These are phyloP conservation scores for Abrus precatorius DNA, from an alignment of 306 rosid genomes.

Conservation along the genomic window DNA sequence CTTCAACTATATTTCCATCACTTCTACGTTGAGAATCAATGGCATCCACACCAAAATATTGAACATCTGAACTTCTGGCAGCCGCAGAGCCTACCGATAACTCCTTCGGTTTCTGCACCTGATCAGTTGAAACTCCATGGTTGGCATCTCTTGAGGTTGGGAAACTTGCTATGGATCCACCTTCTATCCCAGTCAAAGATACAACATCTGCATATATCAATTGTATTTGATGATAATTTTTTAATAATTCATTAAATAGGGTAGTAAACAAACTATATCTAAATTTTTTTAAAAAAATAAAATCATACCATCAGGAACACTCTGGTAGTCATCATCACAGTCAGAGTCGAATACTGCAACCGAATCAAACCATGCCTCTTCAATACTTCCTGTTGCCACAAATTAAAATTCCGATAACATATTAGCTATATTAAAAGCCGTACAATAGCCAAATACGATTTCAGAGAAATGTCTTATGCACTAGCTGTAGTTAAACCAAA, in stretches of 20 bases:
- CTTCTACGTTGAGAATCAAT: slow-evolving; percentile 55
- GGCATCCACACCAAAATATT: slow-evolving; percentile 50
- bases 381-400: slow-evolving; percentile 62
- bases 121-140: slow-evolving; percentile 58
- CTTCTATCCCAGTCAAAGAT: slow-evolving; percentile 69
- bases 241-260: background rate
- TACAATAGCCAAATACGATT: slow-evolving; percentile 37
- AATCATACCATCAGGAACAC: slow-evolving; percentile 84
- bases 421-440: slow-evolving; percentile 31
- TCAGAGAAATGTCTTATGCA: background rate
- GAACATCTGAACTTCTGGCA: slow-evolving; percentile 56
- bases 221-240: background rate
- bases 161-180: slow-evolving; percentile 55
- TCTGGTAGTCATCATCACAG: slow-evolving; percentile 88
- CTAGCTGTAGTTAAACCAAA: slow-evolving; percentile 16
- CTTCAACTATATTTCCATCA: slow-evolving; percentile 58
- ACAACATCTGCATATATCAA: slow-evolving; percentile 63
- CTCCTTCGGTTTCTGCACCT: slow-evolving; percentile 53
- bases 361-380: slow-evolving; percentile 92
- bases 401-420: slow-evolving; percentile 36
- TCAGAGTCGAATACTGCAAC: slow-evolving; percentile 77
- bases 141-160: slow-evolving; percentile 61
- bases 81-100: slow-evolving; percentile 51
- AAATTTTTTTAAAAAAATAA: background rate
- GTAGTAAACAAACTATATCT: slow-evolving; percentile 7